These are phyloP conservation scores for Conticribra guillardii DNA, from an alignment of 108 stramenopile species.

Conservation along the genomic window DNA sequence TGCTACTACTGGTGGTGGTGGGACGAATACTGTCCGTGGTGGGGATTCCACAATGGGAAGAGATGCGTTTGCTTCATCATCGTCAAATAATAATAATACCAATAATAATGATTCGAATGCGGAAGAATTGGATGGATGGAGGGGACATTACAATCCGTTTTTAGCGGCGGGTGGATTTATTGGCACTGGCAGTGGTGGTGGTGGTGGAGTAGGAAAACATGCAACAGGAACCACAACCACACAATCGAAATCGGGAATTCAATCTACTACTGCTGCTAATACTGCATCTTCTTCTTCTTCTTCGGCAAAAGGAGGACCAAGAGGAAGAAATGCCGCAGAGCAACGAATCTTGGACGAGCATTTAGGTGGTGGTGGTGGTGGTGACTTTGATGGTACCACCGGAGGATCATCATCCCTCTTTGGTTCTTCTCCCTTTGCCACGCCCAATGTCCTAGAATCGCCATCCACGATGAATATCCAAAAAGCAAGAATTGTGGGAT, in stretches of 20 bases:
- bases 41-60: neutral
- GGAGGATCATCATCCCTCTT: constrained; percentile 22
- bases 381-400: neutral
- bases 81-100: neutral
- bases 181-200: neutral
- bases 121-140: constrained; percentile 88
- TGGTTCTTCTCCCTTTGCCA: constrained; percentile 42
- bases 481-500: constrained; percentile 36
- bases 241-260: constrained; percentile 22
- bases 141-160: constrained; percentile 83
- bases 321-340: constrained; percentile 21
- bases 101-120: constrained; percentile 11
- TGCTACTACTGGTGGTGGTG: neutral
- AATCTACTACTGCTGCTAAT: neutral
- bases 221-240: neutral
- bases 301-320: no score
- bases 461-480: neutral
- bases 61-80: constrained; percentile 23
- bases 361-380: constrained; percentile 21
- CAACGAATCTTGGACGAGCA: constrained; percentile 50
- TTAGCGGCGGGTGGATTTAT: constrained; percentile 22
- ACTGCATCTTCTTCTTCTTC: no score
- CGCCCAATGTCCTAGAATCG: neutral
- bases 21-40: neutral
- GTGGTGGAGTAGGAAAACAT: no score